phyloP scores from a whole-genome alignment of 805 yeast genomes.

The Candida lessepsii region DNA sequence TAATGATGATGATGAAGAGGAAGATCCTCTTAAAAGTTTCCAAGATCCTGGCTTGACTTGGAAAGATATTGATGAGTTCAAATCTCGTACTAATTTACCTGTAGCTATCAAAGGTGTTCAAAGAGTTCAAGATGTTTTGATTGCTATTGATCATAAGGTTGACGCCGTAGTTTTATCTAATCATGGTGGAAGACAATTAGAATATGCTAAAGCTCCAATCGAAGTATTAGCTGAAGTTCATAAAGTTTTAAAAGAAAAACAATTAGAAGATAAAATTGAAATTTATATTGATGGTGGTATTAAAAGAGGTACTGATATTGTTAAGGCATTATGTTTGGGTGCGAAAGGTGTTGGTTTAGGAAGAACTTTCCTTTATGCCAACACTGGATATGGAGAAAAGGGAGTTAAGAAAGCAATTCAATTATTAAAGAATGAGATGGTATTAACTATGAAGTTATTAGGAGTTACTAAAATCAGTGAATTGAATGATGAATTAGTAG shows the following conservation, averaged over 20 bases:
- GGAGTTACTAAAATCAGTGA: constrained; percentile 65
- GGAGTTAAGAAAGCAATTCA: constrained; percentile 63
- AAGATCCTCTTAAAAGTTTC: constrained; percentile 13
- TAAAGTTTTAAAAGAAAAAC: constrained; percentile 47
- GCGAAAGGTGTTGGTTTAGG: constrained; percentile 74
- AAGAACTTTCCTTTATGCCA: constrained; percentile 64
- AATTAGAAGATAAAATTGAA: constrained; percentile 48
- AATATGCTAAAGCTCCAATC: constrained; percentile 75
- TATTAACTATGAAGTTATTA: constrained; percentile 74
- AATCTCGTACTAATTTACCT: constrained; percentile 58
- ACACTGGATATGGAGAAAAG: constrained; percentile 59
- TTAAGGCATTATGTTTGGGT: constrained; percentile 67
- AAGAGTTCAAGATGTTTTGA: constrained; percentile 71
- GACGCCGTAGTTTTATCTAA: constrained; percentile 82
- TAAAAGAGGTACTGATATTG: constrained; percentile 63
- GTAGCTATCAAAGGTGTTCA: constrained; percentile 76
- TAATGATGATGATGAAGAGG: constrained; percentile 31
- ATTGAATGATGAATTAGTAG: constrained; percentile 42
- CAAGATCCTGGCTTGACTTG: constrained; percentile 17
- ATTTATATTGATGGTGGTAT: constrained; percentile 69
- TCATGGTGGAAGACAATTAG: constrained; percentile 90
- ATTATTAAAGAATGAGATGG: constrained; percentile 66
- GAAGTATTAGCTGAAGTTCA: constrained; percentile 71
- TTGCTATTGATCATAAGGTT: constrained; percentile 69
- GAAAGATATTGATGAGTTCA: constrained; percentile 50